phyloP scores from a whole-genome alignment of 805 yeast genomes.

The Wickerhamiella nectarea region DNA sequence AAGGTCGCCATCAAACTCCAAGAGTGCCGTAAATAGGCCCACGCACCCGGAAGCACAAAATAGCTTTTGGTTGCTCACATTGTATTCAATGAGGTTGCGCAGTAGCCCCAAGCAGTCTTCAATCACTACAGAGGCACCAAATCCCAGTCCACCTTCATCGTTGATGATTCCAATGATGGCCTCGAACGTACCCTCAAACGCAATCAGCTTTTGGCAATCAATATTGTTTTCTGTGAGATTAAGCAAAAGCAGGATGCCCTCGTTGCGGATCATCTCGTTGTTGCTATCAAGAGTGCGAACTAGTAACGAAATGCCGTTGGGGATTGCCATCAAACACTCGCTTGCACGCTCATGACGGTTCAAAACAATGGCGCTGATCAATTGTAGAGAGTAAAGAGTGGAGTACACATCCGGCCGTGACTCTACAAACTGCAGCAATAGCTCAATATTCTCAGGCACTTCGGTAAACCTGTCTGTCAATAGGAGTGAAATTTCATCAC shows the following conservation, averaged over 20 bases:
- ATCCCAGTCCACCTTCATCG: constrained; percentile 80
- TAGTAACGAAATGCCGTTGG: constrained; percentile 66
- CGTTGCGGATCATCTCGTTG: constrained; percentile 76
- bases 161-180: constrained; percentile 62
- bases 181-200: constrained; percentile 87
- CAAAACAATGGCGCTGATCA: constrained; percentile 69
- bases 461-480: constrained; percentile 87
- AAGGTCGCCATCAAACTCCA: constrained; percentile 44
- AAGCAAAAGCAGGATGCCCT: constrained; percentile 70
- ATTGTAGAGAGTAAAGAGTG: constrained; percentile 66
- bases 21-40: constrained; percentile 45
- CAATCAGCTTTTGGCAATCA: constrained; percentile 83
- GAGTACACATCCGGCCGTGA: constrained; percentile 53
- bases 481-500: constrained; percentile 86
- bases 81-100: constrained; percentile 59
- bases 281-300: constrained; percentile 48
- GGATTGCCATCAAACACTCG: constrained; percentile 56
- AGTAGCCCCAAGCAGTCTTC: constrained; percentile 76
- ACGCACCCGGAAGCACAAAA: constrained; percentile 78
- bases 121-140: constrained; percentile 71
- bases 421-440: constrained; percentile 37
- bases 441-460: constrained; percentile 33
- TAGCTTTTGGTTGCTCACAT: constrained; percentile 77
- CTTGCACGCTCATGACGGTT: constrained; percentile 63
- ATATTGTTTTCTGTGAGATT: constrained; percentile 68